phyloP scores from a whole-genome alignment of 164 flowering plant species.

The Liquidambar formosana region DNA sequence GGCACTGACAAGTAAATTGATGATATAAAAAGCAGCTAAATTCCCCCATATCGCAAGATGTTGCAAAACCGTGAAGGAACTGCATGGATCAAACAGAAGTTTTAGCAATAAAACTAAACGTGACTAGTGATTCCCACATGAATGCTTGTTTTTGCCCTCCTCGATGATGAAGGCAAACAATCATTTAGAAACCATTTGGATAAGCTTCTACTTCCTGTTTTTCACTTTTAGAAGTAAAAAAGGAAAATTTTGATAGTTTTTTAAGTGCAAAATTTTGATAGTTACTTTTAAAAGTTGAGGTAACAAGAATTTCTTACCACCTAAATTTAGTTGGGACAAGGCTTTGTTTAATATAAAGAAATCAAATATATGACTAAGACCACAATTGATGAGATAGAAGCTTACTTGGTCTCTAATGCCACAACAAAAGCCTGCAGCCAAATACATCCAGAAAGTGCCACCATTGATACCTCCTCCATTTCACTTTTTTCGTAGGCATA shows the following conservation, averaged over 20 bases:
- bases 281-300: too few species aligned
- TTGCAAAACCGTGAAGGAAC: conserved; percentile 91
- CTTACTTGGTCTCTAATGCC: conserved; percentile 92
- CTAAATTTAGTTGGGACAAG: not conserved
- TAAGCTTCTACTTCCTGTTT: too few species aligned
- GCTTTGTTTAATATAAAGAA: not conserved
- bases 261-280: too few species aligned
- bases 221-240: too few species aligned
- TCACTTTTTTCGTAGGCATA: conserved; percentile 92
- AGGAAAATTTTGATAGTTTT: too few species aligned
- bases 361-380: not conserved
- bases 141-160: not conserved
- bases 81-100: conserved; percentile 32
- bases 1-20: conserved; percentile 81
- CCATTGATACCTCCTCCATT: conserved; percentile 94
- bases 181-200: too few species aligned
- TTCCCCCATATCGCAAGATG: conserved; percentile 97
- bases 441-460: conserved; percentile 97
- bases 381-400: not conserved
- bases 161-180: not conserved
- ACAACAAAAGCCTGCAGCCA: conserved; percentile 99
- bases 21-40: conserved; percentile 71
- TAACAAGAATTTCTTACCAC: too few species aligned
- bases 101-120: not conserved
- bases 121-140: not conserved